These are phyloP conservation scores for Penicillium sp. DNA, from an alignment of 2,329 filamentous ascomycete species.

Conservation along the genomic window DNA sequence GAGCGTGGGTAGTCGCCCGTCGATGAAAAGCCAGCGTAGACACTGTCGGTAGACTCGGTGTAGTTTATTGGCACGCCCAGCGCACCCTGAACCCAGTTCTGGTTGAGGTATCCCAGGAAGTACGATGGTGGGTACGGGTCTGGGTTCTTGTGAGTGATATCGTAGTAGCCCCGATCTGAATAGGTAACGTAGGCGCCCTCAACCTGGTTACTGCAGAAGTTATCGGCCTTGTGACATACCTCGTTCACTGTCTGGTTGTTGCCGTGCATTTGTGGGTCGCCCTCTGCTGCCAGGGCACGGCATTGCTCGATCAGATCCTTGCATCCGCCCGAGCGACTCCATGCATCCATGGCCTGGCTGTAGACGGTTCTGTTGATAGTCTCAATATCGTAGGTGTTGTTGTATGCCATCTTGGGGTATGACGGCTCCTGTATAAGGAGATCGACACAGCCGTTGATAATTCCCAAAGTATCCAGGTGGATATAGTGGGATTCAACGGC, in stretches of 20 bases:
- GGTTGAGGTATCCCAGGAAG: conserved; percentile 57
- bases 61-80: conserved; percentile 62
- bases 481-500: conserved; percentile 36
- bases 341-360: conserved; percentile 45
- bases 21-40: conserved; percentile 46
- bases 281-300: conserved; percentile 45
- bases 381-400: conserved; percentile 60
- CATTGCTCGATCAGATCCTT: conserved; percentile 55
- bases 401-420: conserved; percentile 54
- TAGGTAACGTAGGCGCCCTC: conserved; percentile 45
- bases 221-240: conserved; percentile 46
- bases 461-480: conserved; percentile 53
- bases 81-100: conserved; percentile 55
- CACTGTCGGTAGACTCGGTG: conserved; percentile 46
- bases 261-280: conserved; percentile 52
- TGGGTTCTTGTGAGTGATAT: conserved; percentile 52
- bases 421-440: conserved; percentile 47
- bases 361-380: conserved; percentile 51
- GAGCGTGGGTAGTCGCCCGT: conserved; percentile 51
- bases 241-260: conserved; percentile 47
- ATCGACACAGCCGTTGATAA: conserved; percentile 59
- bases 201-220: conserved; percentile 46
- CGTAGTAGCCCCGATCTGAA: conserved; percentile 55
- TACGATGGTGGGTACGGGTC: conserved; percentile 56
- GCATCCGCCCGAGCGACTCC: conserved; percentile 51